Percentiles rank a stretch among this genome's conserved stretches.
Conservation (phyloP, 129 eudicot species). For the Lactuca sativa region DNA sequence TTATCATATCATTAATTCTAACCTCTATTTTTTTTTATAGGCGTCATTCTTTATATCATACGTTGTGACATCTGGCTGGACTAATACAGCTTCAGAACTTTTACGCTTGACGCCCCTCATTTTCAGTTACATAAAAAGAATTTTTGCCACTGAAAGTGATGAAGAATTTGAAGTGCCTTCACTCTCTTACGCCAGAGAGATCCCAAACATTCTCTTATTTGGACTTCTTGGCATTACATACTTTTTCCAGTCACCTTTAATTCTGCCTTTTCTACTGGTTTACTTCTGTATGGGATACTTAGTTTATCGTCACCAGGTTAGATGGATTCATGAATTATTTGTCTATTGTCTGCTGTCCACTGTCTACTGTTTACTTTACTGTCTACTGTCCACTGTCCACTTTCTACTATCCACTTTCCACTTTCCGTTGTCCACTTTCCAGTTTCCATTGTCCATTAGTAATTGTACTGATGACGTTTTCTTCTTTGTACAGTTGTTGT, state of each 20-base stretch:
- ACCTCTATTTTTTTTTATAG: constrained; percentile 35
- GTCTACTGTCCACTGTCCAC: neutral
- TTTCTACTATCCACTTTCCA: neutral
- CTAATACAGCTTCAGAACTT: constrained; percentile 71
- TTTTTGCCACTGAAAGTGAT: constrained; percentile 33
- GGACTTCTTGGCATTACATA: constrained; percentile 91
- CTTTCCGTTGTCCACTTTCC: neutral
- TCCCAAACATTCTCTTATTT: constrained; percentile 78
- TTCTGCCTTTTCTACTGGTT: constrained; percentile 79
- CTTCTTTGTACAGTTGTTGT: constrained; percentile 58
- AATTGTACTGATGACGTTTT: constrained; percentile 8
- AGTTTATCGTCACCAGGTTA: constrained; percentile 83
- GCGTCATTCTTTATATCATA: constrained; percentile 88
- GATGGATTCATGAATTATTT: constrained; percentile 24
- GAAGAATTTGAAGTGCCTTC: constrained; percentile 72
- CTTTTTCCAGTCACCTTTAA: constrained; percentile 81
- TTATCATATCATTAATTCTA: constrained; percentile 14
- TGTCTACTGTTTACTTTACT: neutral
- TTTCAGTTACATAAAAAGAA: constrained; percentile 40
- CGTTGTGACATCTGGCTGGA: constrained; percentile 93
- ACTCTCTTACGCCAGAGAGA: constrained; percentile 65
- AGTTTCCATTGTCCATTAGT: neutral
- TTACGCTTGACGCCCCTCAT: constrained; percentile 47
- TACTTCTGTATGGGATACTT: constrained; percentile 85
- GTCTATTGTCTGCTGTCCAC: neutral